Percentiles rank a stretch among this genome's conserved stretches.
phyloP scores from a whole-genome alignment of 257 asterid genomes.

The Eustoma russellianum region DNA sequence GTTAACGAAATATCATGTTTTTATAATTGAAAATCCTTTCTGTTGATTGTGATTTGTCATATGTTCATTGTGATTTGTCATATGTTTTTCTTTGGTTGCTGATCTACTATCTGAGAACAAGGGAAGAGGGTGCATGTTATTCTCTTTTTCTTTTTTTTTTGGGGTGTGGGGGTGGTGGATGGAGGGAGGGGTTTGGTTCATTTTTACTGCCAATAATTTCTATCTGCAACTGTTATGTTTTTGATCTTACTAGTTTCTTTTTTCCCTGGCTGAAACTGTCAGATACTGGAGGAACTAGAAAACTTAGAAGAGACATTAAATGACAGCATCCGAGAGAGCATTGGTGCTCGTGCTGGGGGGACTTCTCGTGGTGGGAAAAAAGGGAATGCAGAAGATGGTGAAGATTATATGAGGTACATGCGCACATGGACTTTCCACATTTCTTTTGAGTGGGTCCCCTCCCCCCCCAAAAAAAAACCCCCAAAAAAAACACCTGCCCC shows the following conservation, averaged over 20 bases:
- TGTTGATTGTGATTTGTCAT: background rate
- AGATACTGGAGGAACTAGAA: slow-evolving; percentile 97
- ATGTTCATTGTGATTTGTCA: background rate
- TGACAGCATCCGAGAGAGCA: slow-evolving; percentile 87
- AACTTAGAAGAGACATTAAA: slow-evolving; percentile 95
- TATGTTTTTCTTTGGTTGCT: too few species aligned
- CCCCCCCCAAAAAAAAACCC: background rate
- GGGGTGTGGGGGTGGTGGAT: too few species aligned
- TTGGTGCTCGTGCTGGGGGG: slow-evolving; percentile 83
- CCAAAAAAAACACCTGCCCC: background rate
- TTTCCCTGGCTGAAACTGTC: slow-evolving; percentile 10
- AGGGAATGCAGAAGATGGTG: slow-evolving; percentile 54
- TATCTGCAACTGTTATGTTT: background rate
- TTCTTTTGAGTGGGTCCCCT: background rate
- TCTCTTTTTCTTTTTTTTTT: background rate
- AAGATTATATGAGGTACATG: slow-evolving; percentile 57
- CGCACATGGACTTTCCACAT: background rate
- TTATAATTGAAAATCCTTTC: slow-evolving; percentile 3
- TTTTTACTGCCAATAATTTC: background rate
- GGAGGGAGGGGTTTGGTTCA: background rate
- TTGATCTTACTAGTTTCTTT: background rate
- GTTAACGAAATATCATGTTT: too few species aligned
- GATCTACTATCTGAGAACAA: too few species aligned
- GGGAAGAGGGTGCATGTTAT: too few species aligned
- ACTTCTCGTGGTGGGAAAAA: slow-evolving; percentile 50